Evolutionary conservation across 768 basidiomycete genomes (phyloP).

Genomic region (Lyophyllum decastes): DNA sequence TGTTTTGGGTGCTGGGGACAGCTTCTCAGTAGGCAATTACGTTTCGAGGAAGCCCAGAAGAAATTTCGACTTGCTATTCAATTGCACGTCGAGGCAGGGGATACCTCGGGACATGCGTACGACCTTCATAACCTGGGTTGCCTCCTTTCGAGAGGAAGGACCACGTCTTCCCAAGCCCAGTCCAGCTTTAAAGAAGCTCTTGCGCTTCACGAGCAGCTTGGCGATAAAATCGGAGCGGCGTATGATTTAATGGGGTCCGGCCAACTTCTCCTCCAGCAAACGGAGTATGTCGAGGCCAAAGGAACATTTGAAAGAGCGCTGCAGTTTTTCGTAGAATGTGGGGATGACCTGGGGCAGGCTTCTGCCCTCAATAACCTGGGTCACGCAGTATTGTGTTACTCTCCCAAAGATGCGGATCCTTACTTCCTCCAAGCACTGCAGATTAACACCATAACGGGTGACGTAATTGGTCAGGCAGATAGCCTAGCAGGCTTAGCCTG

Average conservation of each 20-base stretch:
- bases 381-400: slow-evolving; percentile 16
- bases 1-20: slow-evolving; percentile 30
- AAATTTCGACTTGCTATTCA: slow-evolving; percentile 22
- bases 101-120: slow-evolving; percentile 26
- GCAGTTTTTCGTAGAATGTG: slow-evolving; percentile 15
- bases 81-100: slow-evolving; percentile 22
- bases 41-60: slow-evolving; percentile 21
- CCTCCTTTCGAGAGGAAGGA: slow-evolving; percentile 14
- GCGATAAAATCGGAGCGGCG: slow-evolving; percentile 22
- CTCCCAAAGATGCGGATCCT: slow-evolving; percentile 21
- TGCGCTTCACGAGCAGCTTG: slow-evolving; percentile 19
- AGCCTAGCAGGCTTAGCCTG: slow-evolving; percentile 23
- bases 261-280: slow-evolving; percentile 19
- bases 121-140: slow-evolving; percentile 28
- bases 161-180: slow-evolving; percentile 13
- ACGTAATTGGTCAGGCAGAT: slow-evolving; percentile 23
- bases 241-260: slow-evolving; percentile 27
- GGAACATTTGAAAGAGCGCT: slow-evolving; percentile 15
- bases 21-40: slow-evolving; percentile 21
- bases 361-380: slow-evolving; percentile 26
- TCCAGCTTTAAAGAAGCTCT: slow-evolving; percentile 16
- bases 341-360: slow-evolving; percentile 22
- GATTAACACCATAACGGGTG: slow-evolving; percentile 15
- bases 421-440: slow-evolving; percentile 19
- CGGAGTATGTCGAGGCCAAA: slow-evolving; percentile 11